Conservation (phyloP, 257 asterid genomes). For the Jacaranda mimosifolia region DNA sequence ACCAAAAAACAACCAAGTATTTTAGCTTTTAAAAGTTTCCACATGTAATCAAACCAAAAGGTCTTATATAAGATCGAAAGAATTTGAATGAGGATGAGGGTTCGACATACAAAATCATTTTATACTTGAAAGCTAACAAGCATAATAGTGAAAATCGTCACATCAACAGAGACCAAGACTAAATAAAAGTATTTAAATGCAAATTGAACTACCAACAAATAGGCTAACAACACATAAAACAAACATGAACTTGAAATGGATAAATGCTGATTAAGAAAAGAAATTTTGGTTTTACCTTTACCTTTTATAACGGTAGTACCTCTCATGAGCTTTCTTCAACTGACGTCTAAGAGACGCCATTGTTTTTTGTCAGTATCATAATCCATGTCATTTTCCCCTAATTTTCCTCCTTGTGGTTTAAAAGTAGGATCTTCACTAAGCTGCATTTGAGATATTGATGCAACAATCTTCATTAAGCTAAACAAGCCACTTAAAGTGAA, state of each 20-base stretch:
- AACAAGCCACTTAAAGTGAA: not conserved
- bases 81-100: slow-evolving; percentile 9
- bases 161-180: not conserved
- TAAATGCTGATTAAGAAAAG: not conserved
- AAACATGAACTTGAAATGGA: slow-evolving; percentile 3
- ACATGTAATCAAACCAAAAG: not conserved
- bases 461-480: not conserved
- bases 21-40: not conserved
- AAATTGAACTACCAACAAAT: not conserved
- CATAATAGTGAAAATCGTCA: slow-evolving; percentile 9
- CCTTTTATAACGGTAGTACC: slow-evolving; percentile 77
- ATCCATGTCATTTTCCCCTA: slow-evolving; percentile 85
- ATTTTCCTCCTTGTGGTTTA: slow-evolving; percentile 82
- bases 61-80: slow-evolving; percentile 13
- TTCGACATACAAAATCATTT: slow-evolving; percentile 8
- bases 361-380: slow-evolving; percentile 78
- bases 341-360: slow-evolving; percentile 85
- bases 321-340: slow-evolving; percentile 69
- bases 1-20: not conserved
- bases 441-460: slow-evolving; percentile 48
- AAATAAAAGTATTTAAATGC: not conserved
- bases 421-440: slow-evolving; percentile 74
- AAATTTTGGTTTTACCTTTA: slow-evolving; percentile 40
- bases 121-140: slow-evolving; percentile 3
- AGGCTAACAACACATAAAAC: not conserved